Evolutionary conservation across 192 early-diverging fungal genomes (phyloP).

Genomic region (Gaertneriomyces semiglobifer): DNA sequence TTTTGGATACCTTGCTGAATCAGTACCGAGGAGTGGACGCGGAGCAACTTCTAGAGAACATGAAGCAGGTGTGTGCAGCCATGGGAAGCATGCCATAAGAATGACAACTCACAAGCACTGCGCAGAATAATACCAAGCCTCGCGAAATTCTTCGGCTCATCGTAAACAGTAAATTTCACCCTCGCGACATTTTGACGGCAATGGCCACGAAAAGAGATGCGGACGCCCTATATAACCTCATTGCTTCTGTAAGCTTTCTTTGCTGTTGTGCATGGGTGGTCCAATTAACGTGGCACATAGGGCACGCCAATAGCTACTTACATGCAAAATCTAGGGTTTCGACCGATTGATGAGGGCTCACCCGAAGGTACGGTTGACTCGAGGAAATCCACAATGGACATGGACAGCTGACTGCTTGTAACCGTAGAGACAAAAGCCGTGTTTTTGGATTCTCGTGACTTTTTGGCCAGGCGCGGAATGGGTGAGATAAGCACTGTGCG

Average conservation of each 20-base stretch:
- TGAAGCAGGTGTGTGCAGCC: conserved; percentile 39
- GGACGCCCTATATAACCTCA: conserved; percentile 29
- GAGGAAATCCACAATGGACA: neutral
- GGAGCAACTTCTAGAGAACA: conserved; percentile 37
- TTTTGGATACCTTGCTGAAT: conserved; percentile 43
- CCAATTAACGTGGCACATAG: neutral
- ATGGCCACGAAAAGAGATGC: conserved; percentile 31
- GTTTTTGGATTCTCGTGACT: conserved; percentile 21
- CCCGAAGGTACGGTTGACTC: neutral
- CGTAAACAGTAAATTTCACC: conserved; percentile 44
- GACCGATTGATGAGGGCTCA: conserved; percentile 7
- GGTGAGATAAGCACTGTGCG: too few relatives aligned
- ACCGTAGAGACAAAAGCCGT: conserved; percentile 13
- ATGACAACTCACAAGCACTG: neutral
- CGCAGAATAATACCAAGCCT: conserved; percentile 38
- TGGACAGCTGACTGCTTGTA: neutral
- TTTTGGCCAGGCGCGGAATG: conserved; percentile 1
- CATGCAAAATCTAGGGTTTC: conserved; percentile 41
- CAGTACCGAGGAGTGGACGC: conserved; percentile 43
- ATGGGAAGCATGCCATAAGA: neutral
- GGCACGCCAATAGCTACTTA: conserved; percentile 34
- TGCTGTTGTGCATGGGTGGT: neutral
- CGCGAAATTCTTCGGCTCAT: conserved; percentile 43
- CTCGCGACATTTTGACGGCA: conserved; percentile 47
- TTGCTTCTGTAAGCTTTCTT: conserved; percentile 6